Base-by-base conservation (phyloP, 164 flowering plant genomes). In the Litsea cubeba region DNA sequence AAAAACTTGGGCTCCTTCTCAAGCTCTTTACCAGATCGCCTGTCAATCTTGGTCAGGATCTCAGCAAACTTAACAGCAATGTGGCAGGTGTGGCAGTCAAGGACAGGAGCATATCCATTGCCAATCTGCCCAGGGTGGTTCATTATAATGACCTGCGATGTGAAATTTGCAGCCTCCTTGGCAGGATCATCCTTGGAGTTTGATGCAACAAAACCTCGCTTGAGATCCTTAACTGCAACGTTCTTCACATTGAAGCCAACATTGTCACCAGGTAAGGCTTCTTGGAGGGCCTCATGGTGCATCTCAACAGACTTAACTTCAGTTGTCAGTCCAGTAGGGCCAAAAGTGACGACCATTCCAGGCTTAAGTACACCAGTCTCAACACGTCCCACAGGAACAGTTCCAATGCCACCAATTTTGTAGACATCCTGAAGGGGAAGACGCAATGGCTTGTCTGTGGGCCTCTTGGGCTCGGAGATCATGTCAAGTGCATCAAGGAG, bases 81-180 rank as follows among this genome's bases (percentile, higher is more conserved):
- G 88, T 88, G 91, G 60, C 81, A 88, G 65, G 91, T 88, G 86
- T 88, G 91, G 81, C 91, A 88, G 62, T 88, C 91, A 0, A 88
- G 89, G 2, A 88, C 91, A 2, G 87, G 91, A 14, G 91, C 91
- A 72, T 88, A 88, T 10, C 91, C 90, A 23, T 86, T 84, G n/a
- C 89, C 92, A 32, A 88, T 88, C 82, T 88, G 92, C 2, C 92
- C 90, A 62, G 92, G 90, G 83, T 88, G 92, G 86, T 87, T 88
- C 91, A 88, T 87, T 87, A 88, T 88, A 81, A 88, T 88, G 72
- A 88, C 92, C 82, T 88, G 92, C 12, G 92, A 82, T 50, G 88
- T 87, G 85, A 88, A 88, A 82, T 73, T 88, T 51, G 91, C 88
- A 76, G 91, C 91, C 30, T 81, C 91, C 86, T 71, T 88, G 62